phyloP scores from a whole-genome alignment of 1,139 yeast genomes.

The Yamadazyma oceani region DNA sequence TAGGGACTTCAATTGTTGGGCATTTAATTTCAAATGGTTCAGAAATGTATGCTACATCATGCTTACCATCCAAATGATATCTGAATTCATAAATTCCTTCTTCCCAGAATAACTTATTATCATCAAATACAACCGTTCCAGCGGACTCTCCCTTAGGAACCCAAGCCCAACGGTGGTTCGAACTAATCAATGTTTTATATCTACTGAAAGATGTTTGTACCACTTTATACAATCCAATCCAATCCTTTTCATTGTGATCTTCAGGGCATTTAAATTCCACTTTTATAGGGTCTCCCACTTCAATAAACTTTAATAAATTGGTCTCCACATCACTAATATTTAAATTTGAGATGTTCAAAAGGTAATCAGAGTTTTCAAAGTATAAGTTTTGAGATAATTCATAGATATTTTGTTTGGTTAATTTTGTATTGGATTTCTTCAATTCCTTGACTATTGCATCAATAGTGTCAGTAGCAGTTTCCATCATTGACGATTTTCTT shows the following conservation, averaged over 20 bases:
- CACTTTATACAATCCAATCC: slow-evolving; percentile 78
- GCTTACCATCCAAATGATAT: slow-evolving; percentile 69
- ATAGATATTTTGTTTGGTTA: slow-evolving; percentile 38
- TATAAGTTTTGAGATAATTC: slow-evolving; percentile 43
- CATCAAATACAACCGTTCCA: slow-evolving; percentile 56
- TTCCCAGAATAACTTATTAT: slow-evolving; percentile 59
- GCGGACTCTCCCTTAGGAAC: slow-evolving; percentile 28
- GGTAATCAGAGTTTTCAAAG: slow-evolving; percentile 40
- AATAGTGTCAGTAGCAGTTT: slow-evolving; percentile 36
- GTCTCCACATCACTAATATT: slow-evolving; percentile 15
- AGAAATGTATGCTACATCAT: slow-evolving; percentile 67
- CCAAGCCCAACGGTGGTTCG: slow-evolving; percentile 72
- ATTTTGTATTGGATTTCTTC: slow-evolving; percentile 30
- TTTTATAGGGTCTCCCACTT: slow-evolving; percentile 54
- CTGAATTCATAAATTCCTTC: slow-evolving; percentile 77
- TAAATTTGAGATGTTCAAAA: slow-evolving; percentile 26
- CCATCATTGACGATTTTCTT: slow-evolving; percentile 24
- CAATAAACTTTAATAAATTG: slow-evolving; percentile 24
- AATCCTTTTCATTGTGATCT: slow-evolving; percentile 49
- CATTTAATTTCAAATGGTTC: slow-evolving; percentile 67
- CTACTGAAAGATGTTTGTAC: slow-evolving; percentile 61
- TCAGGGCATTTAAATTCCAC: slow-evolving; percentile 60
- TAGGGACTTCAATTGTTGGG: slow-evolving; percentile 42
- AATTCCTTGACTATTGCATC: slow-evolving; percentile 44
- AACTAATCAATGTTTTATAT: slow-evolving; percentile 59